A percentile compares a stretch with the other conserved stretches of the same genome.
Evolutionary conservation across 1,284 basidiomycete genomes (phyloP).

Genomic region (Psilocybe mexicana): DNA sequence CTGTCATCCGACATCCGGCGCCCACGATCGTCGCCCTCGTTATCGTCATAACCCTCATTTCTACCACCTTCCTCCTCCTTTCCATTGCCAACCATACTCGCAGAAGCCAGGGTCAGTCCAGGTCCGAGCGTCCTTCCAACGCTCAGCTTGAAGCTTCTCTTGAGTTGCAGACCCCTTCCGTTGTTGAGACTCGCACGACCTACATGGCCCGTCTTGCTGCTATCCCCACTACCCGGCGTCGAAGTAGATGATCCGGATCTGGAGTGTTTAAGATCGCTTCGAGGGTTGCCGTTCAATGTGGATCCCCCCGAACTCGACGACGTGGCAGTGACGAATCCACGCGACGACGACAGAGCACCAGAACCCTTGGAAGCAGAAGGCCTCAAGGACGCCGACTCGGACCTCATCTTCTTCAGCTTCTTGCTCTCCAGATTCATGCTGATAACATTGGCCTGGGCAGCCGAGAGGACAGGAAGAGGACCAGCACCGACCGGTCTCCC

Average conservation of each 20-base stretch:
- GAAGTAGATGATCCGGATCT: neutral
- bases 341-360: neutral
- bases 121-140: conserved; percentile 23
- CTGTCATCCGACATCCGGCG: neutral
- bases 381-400: conserved; percentile 9
- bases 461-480: neutral
- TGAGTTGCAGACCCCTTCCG: conserved; percentile 12
- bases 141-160: conserved; percentile 22
- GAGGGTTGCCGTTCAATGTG: too few species aligned
- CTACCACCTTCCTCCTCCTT: neutral
- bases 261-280: too few species aligned
- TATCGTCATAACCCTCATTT: neutral
- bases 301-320: neutral
- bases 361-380: neutral
- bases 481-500: neutral
- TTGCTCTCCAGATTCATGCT: neutral
- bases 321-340: neutral
- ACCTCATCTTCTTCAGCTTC: conserved; percentile 18
- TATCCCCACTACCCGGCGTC: conserved; percentile 3
- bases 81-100: neutral
- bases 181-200: conserved; percentile 1
- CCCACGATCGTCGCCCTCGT: neutral
- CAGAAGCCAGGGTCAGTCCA: conserved; percentile 16
- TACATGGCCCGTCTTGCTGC: neutral
- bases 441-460: neutral